A percentile compares a stretch with the other conserved stretches of the same genome.
phyloP scores from a whole-genome alignment of 1,139 yeast species.

The Martiniozyma asiatica region DNA sequence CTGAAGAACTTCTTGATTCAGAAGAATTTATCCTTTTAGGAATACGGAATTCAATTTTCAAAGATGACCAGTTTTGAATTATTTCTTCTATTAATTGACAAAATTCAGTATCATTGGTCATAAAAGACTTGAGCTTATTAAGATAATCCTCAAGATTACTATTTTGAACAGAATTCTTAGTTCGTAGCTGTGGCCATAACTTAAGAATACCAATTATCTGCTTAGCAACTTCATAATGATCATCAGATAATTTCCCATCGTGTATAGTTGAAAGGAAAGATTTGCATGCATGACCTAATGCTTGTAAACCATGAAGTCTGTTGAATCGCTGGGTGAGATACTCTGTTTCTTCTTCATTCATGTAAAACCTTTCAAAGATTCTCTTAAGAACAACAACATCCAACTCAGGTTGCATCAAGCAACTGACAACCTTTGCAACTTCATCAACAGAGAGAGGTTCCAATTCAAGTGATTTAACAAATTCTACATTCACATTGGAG shows the following conservation, averaged over 20 bases:
- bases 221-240: constrained; percentile 28
- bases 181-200: constrained; percentile 63
- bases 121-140: constrained; percentile 27
- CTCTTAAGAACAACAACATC: constrained; percentile 56
- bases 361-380: constrained; percentile 44
- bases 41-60: constrained; percentile 77
- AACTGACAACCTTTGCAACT: constrained; percentile 72
- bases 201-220: constrained; percentile 46
- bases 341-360: constrained; percentile 43
- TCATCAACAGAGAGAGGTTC: constrained; percentile 42
- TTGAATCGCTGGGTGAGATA: constrained; percentile 50
- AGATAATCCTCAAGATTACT: constrained; percentile 66
- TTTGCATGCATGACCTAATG: constrained; percentile 51
- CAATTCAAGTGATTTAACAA: constrained; percentile 48
- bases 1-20: constrained; percentile 1
- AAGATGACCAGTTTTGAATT: constrained; percentile 56
- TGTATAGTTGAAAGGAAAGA: constrained; percentile 20
- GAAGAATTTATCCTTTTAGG: constrained; percentile 32
- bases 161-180: constrained; percentile 70
- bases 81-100: constrained; percentile 31
- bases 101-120: constrained; percentile 26
- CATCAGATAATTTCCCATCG: constrained; percentile 15
- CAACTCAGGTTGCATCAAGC: constrained; percentile 58
- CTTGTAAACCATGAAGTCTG: constrained; percentile 78
- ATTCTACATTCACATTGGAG: constrained; percentile 47